Evolutionary conservation across 257 asterid species (phyloP), one percentile per base, ranked within the genome.

Genomic region (Lithospermum erythrorhizon): DNA sequence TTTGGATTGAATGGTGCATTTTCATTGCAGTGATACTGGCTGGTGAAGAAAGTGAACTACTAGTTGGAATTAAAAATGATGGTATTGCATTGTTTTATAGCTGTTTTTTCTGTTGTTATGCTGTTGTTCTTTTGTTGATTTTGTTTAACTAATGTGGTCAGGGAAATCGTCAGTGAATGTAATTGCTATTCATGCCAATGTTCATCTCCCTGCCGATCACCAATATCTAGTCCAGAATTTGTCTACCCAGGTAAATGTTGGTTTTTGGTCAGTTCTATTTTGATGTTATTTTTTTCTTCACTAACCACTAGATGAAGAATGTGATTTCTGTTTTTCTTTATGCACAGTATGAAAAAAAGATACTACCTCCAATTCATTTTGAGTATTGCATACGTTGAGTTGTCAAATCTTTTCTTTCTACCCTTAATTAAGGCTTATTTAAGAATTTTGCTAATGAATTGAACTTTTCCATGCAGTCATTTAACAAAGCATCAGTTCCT

Each of bases 11-110:
- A 20, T 62, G 22, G 19, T 48, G 56, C 21, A 24, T 75, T 55
- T 70, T 32, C 9, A 58, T 74, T 84, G 65, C 86, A 93, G 99
- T 65, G 63, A 74, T 86, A 57, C 69, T 60, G 25, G 96, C 96
- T 29, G 99, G 99, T 9, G 96, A 81, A 81, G 97, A 93, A 64
- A 75, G 85, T 47, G 97, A 86, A 70, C 89, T 93, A 67, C 71
- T 93, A 11, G 96, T 89, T 78, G 99, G 99, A 67, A 62, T 93
- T 23, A 83, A 87, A 76, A 84, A 93, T 71, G 94, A 84, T n/a
- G 97, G 99, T 93, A 89, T 63, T 69, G 47, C 59, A 55, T 71
- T 73, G 22, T 53, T 15, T 55, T 22, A 10, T 58, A 16, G 23
- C 35, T 17, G 53, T 27, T 32, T 54, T 3, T 48, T 57, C 41